Evolutionary conservation across 1,284 basidiomycete species (phyloP).

Genomic region (Austroboletus olivaceoglutinosus): DNA sequence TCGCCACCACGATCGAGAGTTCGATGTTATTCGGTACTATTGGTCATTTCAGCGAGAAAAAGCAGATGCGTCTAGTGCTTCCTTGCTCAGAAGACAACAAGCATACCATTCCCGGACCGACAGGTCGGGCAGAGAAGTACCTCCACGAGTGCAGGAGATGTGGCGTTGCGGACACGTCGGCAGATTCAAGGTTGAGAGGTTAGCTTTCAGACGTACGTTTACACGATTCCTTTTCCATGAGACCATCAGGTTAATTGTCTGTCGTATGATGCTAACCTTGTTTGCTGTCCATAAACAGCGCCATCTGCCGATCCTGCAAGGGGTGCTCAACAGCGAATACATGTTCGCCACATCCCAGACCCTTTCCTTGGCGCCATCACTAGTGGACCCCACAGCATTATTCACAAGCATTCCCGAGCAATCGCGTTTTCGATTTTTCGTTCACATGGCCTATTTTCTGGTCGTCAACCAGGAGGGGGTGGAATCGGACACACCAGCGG

Average conservation of each 20-base stretch:
- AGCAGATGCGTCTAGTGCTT: slow-evolving; percentile 34
- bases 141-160: slow-evolving; percentile 55
- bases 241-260: neutral
- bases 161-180: slow-evolving; percentile 70
- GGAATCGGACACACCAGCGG: slow-evolving; percentile 7
- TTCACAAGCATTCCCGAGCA: slow-evolving; percentile 77
- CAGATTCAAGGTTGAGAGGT: slow-evolving; percentile 57
- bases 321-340: slow-evolving; percentile 63
- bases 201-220: slow-evolving; percentile 47
- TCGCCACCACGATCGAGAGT: slow-evolving; percentile 47
- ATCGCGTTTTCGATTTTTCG: slow-evolving; percentile 74
- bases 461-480: slow-evolving; percentile 10
- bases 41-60: slow-evolving; percentile 68
- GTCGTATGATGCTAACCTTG: neutral
- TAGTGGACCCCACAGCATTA: slow-evolving; percentile 60
- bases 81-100: slow-evolving; percentile 21
- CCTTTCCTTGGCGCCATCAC: slow-evolving; percentile 39
- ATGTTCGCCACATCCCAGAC: slow-evolving; percentile 55
- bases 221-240: neutral
- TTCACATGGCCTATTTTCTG: slow-evolving; percentile 45
- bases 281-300: slow-evolving; percentile 12
- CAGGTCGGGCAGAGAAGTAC: slow-evolving; percentile 37
- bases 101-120: slow-evolving; percentile 18
- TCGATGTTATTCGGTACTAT: slow-evolving; percentile 43
- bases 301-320: slow-evolving; percentile 51